Base-by-base conservation (phyloP, 768 basidiomycete species). In the Suillus spraguei region DNA sequence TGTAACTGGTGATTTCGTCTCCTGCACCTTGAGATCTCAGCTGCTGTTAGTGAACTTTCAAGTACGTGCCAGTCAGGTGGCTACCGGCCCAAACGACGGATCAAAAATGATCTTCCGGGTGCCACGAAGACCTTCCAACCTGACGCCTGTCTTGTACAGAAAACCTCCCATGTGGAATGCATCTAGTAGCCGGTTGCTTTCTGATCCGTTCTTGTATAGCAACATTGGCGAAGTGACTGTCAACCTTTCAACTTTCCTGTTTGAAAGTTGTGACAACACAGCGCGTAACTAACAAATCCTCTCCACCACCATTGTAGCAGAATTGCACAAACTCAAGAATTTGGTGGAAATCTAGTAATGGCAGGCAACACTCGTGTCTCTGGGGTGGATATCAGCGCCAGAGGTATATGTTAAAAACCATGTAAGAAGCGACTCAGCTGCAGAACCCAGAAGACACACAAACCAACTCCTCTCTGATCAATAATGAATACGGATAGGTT, bases 261-360 rank as follows among this genome's bases (percentile, higher is more conserved):
- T 17, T 41, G 56, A 58, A 38, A 1, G 10, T 56, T 39, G 9
- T 1, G 2, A 38, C 35, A 6, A 58, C 39, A 58, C 39, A 41
- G 56, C 56, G 56, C 39, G 39, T 41, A 41, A 58, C 38, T 1
- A 28, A 58, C 7, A 16, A 20, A 13, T 28, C 24, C 24, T 17
- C 13, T 58, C 56, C 56, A 58, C 56, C 56, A 58, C 56, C 56
- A 58, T 41, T 28, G 56, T 28, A 32, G 16, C 16, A 10, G 16
- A 24, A 41, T 41, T 17, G 3, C 24, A 38, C 38, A 5, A 58
- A 28, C 24, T 24, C 17, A 28, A 41, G 6, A 39, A 10, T 10
- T 39, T 17, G 5, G 55, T 39, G 38, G 38, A 41, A 58, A 9
- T 16, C 38, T 28, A 24, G 17, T 24, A 17, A 39, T 58, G 10